Evolutionary conservation across 257 asterid species (phyloP), one percentile per base, ranked within the genome.

Genomic region (Penstemon davidsonii): DNA sequence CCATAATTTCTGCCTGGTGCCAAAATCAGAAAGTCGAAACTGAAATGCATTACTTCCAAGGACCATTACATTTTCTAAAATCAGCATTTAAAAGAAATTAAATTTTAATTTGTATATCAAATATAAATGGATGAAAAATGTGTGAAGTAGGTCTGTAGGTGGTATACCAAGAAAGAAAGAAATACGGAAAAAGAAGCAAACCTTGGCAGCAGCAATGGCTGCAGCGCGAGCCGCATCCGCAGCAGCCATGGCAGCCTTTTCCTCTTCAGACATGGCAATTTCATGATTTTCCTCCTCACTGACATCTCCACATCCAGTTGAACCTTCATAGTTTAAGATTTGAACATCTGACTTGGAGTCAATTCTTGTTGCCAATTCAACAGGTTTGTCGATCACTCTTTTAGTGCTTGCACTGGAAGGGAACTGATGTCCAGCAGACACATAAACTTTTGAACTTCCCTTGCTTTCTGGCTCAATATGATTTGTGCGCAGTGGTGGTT

Each of bases 161-260:
- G 33, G 33, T 25, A 41, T 40, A 8, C 53, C 7, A 47, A 73
- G 37, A 61, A 2, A 66, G 72, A 38, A 59, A 49, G 33, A 25
- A 25, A 25, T 25, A 71, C 60, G 74, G 67, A 40, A 74, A 62
- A 62, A 53, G 64, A 67, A 73, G 74, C 94, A 72, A 81, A 94
- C 99, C 97, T 94, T 86, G 33, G 92, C 97, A 79, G 97, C 99
- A 57, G 96, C 96, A 78, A 85, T 62, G 52, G 95, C 97, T 25
- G 98, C 96, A 82, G 86, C 84, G 59, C 85, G 95, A 73, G 99
- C 96, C 66, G 90, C 96, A 80, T 94, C 99, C 60, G 96, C 96
- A 65, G 93, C 95, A 55, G 88, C 96, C 76, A 86, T 73, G 52
- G 99, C 96, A 70, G 93, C 91, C 83, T 76, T 86, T 75, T 94